Evolutionary conservation across 805 yeast species (phyloP).

Genomic region (Lipomyces orientalis): DNA sequence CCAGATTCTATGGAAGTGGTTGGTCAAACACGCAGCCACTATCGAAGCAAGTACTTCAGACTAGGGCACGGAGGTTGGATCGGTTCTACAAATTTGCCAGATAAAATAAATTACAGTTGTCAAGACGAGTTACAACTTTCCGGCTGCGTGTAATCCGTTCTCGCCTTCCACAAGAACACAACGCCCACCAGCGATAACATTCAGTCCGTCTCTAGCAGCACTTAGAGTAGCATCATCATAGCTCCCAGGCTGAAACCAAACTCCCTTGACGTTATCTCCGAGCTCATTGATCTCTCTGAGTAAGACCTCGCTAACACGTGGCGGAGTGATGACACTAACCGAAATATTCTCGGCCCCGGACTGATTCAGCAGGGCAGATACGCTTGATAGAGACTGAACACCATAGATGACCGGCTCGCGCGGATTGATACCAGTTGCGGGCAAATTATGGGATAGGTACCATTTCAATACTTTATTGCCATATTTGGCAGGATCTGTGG

Average conservation of each 20-base stretch:
- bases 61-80: neutral
- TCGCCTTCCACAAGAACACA: slow-evolving; percentile 79
- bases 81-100: neutral
- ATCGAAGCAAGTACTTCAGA: neutral
- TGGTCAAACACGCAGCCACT: no score
- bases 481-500: slow-evolving; percentile 64
- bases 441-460: slow-evolving; percentile 63
- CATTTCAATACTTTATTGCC: slow-evolving; percentile 73
- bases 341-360: slow-evolving; percentile 52
- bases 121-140: slow-evolving; percentile 21
- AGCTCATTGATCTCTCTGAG: slow-evolving; percentile 49
- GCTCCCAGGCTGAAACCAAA: slow-evolving; percentile 89
- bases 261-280: slow-evolving; percentile 52
- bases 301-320: slow-evolving; percentile 58
- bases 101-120: neutral
- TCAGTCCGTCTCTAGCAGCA: slow-evolving; percentile 46
- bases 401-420: slow-evolving; percentile 55
- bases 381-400: slow-evolving; percentile 45
- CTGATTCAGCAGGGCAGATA: slow-evolving; percentile 34
- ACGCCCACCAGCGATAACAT: slow-evolving; percentile 57
- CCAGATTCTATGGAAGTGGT: no score
- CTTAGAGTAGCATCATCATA: slow-evolving; percentile 58
- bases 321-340: slow-evolving; percentile 78
- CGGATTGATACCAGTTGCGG: slow-evolving; percentile 73
- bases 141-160: slow-evolving; percentile 25